phyloP scores from a whole-genome alignment of 2,329 filamentous ascomycete genomes.

The Penicillium thymicola region DNA sequence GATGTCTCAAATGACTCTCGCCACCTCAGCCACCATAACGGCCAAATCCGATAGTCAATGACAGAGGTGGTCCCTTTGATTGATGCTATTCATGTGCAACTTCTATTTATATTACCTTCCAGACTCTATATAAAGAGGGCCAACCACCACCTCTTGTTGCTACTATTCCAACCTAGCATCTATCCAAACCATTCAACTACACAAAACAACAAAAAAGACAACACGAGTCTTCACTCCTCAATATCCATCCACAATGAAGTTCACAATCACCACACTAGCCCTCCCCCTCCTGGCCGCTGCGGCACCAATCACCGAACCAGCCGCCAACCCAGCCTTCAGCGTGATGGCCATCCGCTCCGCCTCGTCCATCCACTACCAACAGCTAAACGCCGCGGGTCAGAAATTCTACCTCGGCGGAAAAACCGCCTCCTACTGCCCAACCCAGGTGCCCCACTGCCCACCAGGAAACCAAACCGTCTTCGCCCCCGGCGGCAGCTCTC shows the following conservation, averaged over 20 bases:
- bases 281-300: constrained; percentile 30
- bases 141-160: not conserved
- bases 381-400: constrained; percentile 47
- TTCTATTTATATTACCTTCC: not conserved
- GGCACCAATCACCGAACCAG: constrained; percentile 16
- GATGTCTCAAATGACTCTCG: constrained; percentile 7
- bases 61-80: not conserved
- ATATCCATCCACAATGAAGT: constrained; percentile 24
- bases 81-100: not conserved
- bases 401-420: constrained; percentile 51
- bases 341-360: constrained; percentile 47
- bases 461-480: constrained; percentile 49
- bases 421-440: constrained; percentile 51
- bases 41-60: constrained; percentile 1
- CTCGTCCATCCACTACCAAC: constrained; percentile 49
- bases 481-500: constrained; percentile 35
- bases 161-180: not conserved
- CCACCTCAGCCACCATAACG: constrained; percentile 7
- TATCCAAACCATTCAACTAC: not conserved
- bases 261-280: constrained; percentile 20
- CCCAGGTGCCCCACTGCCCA: constrained; percentile 40
- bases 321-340: constrained; percentile 34
- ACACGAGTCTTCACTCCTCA: not conserved
- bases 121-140: constrained; percentile 2
- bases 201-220: not conserved